Percentiles rank a stretch among this genome's conserved stretches.
Conservation (phyloP, 2,329 filamentous ascomycete genomes). For the Alternaria ventricosa region DNA sequence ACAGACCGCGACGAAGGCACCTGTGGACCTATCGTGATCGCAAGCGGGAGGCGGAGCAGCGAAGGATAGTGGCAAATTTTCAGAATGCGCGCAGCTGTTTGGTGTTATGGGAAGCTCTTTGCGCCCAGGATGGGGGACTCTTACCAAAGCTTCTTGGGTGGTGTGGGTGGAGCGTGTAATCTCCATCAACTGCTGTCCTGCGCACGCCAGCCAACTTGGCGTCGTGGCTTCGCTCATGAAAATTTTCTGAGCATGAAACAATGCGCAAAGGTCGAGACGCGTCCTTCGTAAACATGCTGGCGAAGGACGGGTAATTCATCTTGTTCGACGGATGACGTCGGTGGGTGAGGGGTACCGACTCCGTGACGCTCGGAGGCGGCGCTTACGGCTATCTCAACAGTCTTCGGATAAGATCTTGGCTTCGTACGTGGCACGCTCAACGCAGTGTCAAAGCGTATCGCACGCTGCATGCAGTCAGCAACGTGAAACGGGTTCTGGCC, state of each 20-base stretch:
- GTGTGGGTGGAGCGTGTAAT: not conserved
- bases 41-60: not conserved
- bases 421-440: conserved; percentile 4
- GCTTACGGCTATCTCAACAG: not conserved
- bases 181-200: not conserved
- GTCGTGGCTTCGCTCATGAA: not conserved
- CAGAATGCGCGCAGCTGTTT: not conserved
- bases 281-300: not conserved
- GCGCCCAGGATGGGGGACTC: not conserved
- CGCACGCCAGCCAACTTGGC: not conserved
- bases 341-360: not conserved
- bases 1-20: not conserved
- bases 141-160: not conserved
- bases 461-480: not conserved
- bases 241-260: not conserved
- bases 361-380: not conserved
- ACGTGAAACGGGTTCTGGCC: not conserved
- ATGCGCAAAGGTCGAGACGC: not conserved
- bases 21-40: not conserved
- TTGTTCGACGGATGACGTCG: not conserved
- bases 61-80: not conserved
- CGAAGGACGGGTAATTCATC: not conserved
- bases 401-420: not conserved
- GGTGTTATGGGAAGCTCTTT: not conserved
- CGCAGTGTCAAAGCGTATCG: not conserved